These are phyloP conservation scores for Lichtheimia ornata DNA, from an alignment of 371 early-diverging fungal genomes.

Conservation along the genomic window DNA sequence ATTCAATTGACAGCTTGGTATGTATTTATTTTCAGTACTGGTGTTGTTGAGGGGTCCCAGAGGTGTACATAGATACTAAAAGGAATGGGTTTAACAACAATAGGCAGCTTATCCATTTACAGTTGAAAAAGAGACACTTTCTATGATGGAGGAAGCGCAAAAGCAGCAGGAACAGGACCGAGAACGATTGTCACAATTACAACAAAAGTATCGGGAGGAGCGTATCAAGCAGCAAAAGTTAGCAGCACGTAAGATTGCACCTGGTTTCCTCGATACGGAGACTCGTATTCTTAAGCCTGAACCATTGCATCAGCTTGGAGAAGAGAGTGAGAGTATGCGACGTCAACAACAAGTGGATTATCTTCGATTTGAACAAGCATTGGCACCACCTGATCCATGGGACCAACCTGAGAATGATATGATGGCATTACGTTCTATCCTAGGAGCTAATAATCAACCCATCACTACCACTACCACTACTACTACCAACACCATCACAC, in stretches of 20 bases:
- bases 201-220: conserved; percentile 37
- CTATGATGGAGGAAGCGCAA: conserved; percentile 27
- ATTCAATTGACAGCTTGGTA: conserved; percentile 40
- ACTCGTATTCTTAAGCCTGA: conserved; percentile 51
- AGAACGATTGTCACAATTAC: conserved; percentile 22
- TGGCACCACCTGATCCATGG: conserved; percentile 78
- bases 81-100: neutral
- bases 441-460: conserved; percentile 20
- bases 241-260: conserved; percentile 59
- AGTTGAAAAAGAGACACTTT: conserved; percentile 43
- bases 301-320: conserved; percentile 16
- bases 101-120: conserved; percentile 21
- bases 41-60: neutral
- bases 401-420: conserved; percentile 60
- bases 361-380: conserved; percentile 71
- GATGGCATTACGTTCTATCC: conserved; percentile 50
- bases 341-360: conserved; percentile 42
- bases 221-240: conserved; percentile 41
- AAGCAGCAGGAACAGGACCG: conserved; percentile 22
- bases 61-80: neutral
- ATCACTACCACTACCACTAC: conserved; percentile 1
- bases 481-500: neutral
- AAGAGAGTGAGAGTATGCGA: neutral
- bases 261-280: conserved; percentile 60
- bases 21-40: too few relatives aligned